These are phyloP conservation scores for Ampelocalamus luodianensis DNA, from an alignment of 176 grass and related monocot species.

Conservation along the genomic window DNA sequence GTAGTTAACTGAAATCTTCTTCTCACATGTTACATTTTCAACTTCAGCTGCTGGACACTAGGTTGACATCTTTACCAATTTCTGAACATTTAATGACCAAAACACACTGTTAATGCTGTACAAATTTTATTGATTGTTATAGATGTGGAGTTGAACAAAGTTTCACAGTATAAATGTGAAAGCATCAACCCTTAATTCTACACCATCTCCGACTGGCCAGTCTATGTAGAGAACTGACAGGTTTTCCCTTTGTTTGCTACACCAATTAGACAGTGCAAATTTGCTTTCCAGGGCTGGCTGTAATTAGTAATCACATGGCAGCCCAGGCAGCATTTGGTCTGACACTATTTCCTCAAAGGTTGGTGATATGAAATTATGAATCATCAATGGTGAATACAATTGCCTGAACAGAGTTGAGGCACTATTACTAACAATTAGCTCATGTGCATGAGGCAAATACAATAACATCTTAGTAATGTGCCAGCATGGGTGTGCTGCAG, in stretches of 20 bases:
- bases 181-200: neutral
- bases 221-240: conserved; percentile 5
- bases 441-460: neutral
- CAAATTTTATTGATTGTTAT: neutral
- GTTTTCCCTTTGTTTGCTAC: neutral
- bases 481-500: neutral
- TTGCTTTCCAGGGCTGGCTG: conserved; percentile 2
- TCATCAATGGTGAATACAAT: conserved; percentile 14
- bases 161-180: neutral
- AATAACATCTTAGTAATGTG: conserved; percentile 2
- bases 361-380: conserved; percentile 1
- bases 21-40: conserved; percentile 17
- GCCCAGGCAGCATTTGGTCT: neutral
- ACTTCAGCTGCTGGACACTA: neutral
- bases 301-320: conserved; percentile 11
- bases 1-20: neutral
- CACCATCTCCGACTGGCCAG: neutral
- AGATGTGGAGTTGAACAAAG: conserved; percentile 11
- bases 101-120: conserved; percentile 1
- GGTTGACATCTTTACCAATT: neutral
- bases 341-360: neutral
- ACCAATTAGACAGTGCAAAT: neutral
- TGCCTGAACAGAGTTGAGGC: neutral
- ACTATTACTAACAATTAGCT: neutral
- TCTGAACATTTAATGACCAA: conserved; percentile 26